Base-by-base conservation (phyloP, 2,329 filamentous ascomycete genomes). In the Leptodontidium sp. region DNA sequence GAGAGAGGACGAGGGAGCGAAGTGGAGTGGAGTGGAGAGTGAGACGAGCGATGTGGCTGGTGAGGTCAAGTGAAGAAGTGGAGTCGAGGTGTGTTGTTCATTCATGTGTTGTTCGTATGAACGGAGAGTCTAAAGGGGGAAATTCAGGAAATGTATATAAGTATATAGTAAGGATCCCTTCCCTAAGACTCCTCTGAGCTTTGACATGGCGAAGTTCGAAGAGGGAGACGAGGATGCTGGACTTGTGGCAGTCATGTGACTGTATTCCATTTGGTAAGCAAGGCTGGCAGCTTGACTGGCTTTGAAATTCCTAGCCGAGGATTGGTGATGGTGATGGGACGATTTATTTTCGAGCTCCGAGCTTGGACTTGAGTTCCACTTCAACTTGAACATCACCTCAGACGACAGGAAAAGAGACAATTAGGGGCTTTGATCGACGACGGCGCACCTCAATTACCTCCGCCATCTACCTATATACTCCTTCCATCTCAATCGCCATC, bases 251-350 rank as follows among this genome's bases (percentile, higher is more conserved):
- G 32, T 35, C 52, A 55, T 55, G 52, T 55, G 52, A 55, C 55
- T 57, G 29, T 1, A 17, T 47, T 1, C 15, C 1, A 47, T 47
- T 47, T 21, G n/a, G n/a, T 47, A 47, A 21, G n/a, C 45, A n/a
- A 47, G 15, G 15, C 15, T 47, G 45, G 38, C 32, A 9, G 32
- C 8, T 12, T 40, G 40, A 24, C 24, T 12, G 24, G 59, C 59
- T 62, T 62, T 62, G 59, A 52, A 62, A 62, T 62, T 62, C 43
- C 4, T 6, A 24, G 26, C 47, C 47, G 59, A 49, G 59, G 59
- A 62, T 62, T 59, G 57, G 47, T 50, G 59, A 35, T 32, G 38
- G 29, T 21, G 35, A 62, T 38, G 47, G 26, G 43, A 62, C 45
- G 43, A 62, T 50, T 50, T 62, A 43, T 52, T 49, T 35, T 49